phyloP scores from a whole-genome alignment of 306 rosid species.

The Sindora glabra region DNA sequence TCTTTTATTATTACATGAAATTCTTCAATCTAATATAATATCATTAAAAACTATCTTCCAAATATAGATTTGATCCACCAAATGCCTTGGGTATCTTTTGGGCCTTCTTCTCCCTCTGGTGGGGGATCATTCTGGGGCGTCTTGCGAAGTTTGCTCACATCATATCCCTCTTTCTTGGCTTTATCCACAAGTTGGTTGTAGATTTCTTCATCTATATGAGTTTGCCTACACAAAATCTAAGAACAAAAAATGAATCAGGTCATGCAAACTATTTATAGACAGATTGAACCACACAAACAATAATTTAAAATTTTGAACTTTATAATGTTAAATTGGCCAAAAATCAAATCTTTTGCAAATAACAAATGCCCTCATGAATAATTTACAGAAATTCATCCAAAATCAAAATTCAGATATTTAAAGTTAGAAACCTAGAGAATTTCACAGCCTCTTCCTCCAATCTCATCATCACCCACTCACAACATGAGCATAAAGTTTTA shows the following conservation, averaged over 20 bases:
- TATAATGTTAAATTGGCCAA: no score
- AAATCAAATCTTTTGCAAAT: no score
- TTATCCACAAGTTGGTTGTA: conserved; percentile 52
- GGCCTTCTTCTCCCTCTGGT: conserved; percentile 49
- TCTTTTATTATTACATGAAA: conserved; percentile 12
- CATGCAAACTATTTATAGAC: background rate
- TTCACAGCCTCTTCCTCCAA: no score
- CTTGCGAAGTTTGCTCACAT: conserved; percentile 77
- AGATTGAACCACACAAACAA: background rate
- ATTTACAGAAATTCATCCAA: no score
- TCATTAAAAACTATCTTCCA: conserved; percentile 30
- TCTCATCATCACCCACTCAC: no score
- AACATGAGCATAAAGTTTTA: no score
- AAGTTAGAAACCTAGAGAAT: no score
- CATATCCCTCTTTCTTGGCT: conserved; percentile 66
- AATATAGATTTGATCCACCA: conserved; percentile 75
- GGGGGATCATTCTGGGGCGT: conserved; percentile 77
- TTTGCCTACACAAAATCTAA: conserved; percentile 58
- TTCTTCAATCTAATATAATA: background rate
- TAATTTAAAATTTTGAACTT: background rate
- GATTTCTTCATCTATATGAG: conserved; percentile 50
- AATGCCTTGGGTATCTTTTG: conserved; percentile 60
- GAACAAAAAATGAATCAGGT: background rate
- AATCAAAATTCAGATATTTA: no score
- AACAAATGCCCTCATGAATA: no score